Evolutionary conservation across 352 stramenopile genomes (phyloP), one percentile per base, ranked within the genome.

Genomic region (Aphanomyces invadans): DNA sequence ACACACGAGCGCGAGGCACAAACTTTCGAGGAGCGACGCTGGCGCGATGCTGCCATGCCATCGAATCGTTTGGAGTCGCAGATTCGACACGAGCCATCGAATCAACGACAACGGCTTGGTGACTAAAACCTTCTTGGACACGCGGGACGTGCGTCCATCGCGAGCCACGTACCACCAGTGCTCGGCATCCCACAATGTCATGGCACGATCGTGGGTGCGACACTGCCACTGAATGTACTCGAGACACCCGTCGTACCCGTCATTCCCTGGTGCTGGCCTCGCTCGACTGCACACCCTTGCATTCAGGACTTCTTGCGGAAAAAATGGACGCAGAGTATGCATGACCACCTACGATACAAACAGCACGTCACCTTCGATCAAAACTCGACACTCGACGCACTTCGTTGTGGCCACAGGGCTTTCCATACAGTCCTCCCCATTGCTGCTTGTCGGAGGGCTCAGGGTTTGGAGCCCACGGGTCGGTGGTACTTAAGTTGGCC

Each of bases 391-490:
- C 10, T 38, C 4, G 10, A 1, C 15, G 17, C 10, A 75, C 85
- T 73, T 96, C 88, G 73, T 96, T 96, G 73, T 96, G 88, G 12
- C 80, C 86, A 59, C 88, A 96, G 4, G 75, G 76, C 55, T 96
- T 96, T 52, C 88, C 88, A 53, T 79, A 95, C 28, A 62, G 73
- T 26, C 88, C 88, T 45, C 88, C 88, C 88, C 88, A 96, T 51
- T 78, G 75, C 36, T 78, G 81, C 28, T 69, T 32, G 64, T 95
- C 88, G 4, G 73, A 69, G 15, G 86, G 82, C 39, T 89, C 71
- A 39, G 80, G 76, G 68, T 95, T 95, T 0, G 88, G 86, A 15
- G 63, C 57, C 87, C 87, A 96, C 4, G 59, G 59, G 32, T 68
- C 15, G 21, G 56, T 64, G 25, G 53, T 23, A 12, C n/a, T 46